phyloP scores from a whole-genome alignment of 768 basidiomycete species.

The Leucosporidium creatinivorum region DNA sequence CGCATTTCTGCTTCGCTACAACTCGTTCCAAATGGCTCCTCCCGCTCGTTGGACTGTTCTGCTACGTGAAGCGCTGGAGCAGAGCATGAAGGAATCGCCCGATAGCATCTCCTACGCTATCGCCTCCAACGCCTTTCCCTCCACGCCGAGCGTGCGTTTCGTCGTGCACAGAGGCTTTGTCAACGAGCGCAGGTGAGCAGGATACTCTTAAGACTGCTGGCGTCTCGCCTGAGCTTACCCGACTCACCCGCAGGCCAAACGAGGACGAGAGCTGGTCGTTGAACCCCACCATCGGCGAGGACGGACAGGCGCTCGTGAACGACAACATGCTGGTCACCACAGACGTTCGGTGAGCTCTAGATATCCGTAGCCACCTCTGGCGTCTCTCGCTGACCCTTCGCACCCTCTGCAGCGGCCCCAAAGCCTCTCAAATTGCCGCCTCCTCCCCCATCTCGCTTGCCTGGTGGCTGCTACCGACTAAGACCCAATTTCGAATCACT shows the following conservation, averaged over 20 bases:
- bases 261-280: slow-evolving; percentile 9
- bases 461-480: slow-evolving; percentile 64
- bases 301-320: slow-evolving; percentile 11
- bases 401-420: slow-evolving; percentile 20
- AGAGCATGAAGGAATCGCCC: slow-evolving; percentile 22
- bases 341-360: slow-evolving; percentile 46
- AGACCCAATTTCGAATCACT: slow-evolving; percentile 66
- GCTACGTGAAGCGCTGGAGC: slow-evolving; percentile 8
- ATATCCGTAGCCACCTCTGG: not conserved
- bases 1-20: not conserved
- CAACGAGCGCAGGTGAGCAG: slow-evolving; percentile 26
- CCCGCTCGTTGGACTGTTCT: slow-evolving; percentile 18
- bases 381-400: not conserved
- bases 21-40: not conserved
- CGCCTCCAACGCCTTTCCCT: not conserved
- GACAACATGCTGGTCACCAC: slow-evolving; percentile 31
- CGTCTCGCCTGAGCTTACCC: not conserved
- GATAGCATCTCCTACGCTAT: slow-evolving; percentile 25
- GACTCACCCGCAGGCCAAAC: not conserved
- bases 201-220: too few relatives aligned
- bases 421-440: slow-evolving; percentile 28
- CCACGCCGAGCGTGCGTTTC: slow-evolving; percentile 16
- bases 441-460: slow-evolving; percentile 52
- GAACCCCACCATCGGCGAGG: slow-evolving; percentile 10
- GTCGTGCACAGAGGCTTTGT: slow-evolving; percentile 31